Evolutionary conservation across 2,329 filamentous ascomycete species (phyloP), one percentile per base, ranked within the genome.

Genomic region (Monilinia fructicola): DNA sequence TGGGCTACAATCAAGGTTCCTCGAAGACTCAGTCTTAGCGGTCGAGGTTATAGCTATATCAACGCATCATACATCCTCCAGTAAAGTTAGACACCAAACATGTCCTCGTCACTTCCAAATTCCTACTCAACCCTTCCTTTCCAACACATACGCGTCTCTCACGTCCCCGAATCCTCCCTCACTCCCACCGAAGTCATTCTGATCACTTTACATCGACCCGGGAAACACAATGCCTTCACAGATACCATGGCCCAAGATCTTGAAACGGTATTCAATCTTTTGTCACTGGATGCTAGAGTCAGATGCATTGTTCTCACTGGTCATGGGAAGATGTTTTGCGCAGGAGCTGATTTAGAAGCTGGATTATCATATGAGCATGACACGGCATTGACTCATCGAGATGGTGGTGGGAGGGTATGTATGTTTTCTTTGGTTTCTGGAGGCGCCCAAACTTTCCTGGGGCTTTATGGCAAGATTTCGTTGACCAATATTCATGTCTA

Each of bases 191-290:
- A 83, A 21, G 82, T 90, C 62, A 81, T 91, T 60, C 76, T 90
- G 69, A 76, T 91, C 44, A 84, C 84, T 2, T 82, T 91, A 52
- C 81, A 89, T 78, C 85, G 90, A 23, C 89, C 89, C 0, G 76
- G 79, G 14, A 85, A 86, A 67, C 82, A 87, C 78, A 91, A 92
- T 82, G 88, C 87, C 68, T 91, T 91, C 77, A 91, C 87, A 3
- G 79, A 82, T 26, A 80, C 78, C 18, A 91, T 91, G 87, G 83
- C 84, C 72, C 73, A 78, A 21, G 87, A 89, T 72, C 80, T 92
- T 40, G 82, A 85, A 67, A 70, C 77, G 3, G 85, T 84, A 55
- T 84, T 84, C 73, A 74, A 77, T 64, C 74, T 82, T 11, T 78
- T 87, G 38, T 83, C 84, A 35, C 67, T 76, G 38, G 85, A 87